phyloP scores from a whole-genome alignment of 352 stramenopile genomes.

The Phytophthora ohioensis region DNA sequence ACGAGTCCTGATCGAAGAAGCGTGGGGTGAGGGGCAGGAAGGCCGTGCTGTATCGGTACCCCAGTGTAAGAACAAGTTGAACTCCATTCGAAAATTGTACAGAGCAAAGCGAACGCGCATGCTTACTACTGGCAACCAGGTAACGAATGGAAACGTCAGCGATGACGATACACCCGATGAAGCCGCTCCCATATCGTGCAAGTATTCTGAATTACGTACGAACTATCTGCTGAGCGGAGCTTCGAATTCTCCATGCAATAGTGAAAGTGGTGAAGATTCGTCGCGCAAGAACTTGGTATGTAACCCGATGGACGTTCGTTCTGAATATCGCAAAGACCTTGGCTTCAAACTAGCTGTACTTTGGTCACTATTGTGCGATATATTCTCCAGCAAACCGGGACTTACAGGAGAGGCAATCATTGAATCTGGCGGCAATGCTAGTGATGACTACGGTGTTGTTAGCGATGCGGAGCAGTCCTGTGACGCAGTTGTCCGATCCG shows the following conservation, averaged over 20 bases:
- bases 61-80: conserved; percentile 23
- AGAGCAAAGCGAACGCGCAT: conserved; percentile 1
- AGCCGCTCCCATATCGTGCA: background rate
- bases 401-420: conserved; percentile 18
- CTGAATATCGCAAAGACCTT: conserved; percentile 1
- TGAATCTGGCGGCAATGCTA: too few species aligned
- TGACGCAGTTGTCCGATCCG: too few species aligned
- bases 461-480: too few species aligned
- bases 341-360: background rate
- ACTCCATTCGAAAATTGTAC: background rate
- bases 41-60: background rate
- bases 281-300: background rate
- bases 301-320: conserved; percentile 6
- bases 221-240: too few species aligned
- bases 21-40: conserved; percentile 3
- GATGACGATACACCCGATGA: background rate
- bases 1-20: conserved; percentile 1
- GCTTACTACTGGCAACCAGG: conserved; percentile 5
- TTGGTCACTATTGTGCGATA: background rate
- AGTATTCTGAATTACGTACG: conserved; percentile 6
- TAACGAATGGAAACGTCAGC: background rate
- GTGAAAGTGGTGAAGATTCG: too few species aligned
- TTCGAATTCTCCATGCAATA: too few species aligned
- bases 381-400: conserved; percentile 2
- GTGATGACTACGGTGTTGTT: too few species aligned